Evolutionary conservation across 1,139 yeast genomes (phyloP), one percentile per base, ranked within the genome.

Genomic region (Geotrichum restrictum): DNA sequence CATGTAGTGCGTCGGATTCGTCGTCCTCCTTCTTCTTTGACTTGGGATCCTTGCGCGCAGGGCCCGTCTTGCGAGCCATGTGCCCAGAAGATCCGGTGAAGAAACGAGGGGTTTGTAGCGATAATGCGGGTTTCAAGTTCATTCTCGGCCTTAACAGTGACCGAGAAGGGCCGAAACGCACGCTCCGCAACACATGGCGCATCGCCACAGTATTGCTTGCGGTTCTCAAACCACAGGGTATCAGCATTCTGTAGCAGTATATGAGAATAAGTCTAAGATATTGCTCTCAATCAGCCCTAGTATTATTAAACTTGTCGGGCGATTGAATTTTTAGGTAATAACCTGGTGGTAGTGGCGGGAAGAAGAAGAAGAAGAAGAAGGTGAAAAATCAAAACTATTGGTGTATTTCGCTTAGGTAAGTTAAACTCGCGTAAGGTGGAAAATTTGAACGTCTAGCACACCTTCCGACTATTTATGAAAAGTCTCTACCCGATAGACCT

Each of bases 301-400:
- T 18, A 19, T 6, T 11, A 18, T n/a, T 5, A n/a, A 18, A 14
- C 22, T 18, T 37, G 41, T 37, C 41, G 41, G 41, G 41, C 24
- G 41, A 37, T 37, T 37, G 41, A 37, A 37, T 10, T 24, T 24
- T 24, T 24, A 24, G 29, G 29, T 24, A 24, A 24, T 24, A 24
- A 24, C 29, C 29, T 39, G 43, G 43, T 39, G 43, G 43, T 18
- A 39, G 43, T 39, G 43, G 43, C 43, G 43, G 43, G 32, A 39
- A 24, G 11, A 21, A 14, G 31, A 3, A 21, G n/a, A 22, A 4
- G 27, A 22, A 39, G 21, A 22, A 3, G 29, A 18, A 22, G 13
- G 10, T 19, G 41, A 13, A 37, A 37, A 37, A 37, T 37, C 5
- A 11, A n/a, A n/a, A 39, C 43, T 39, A 39, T 39, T 39, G 43